Evolutionary conservation across 148 eudicot genomes (phyloP), one percentile per base, ranked within the genome.

Genomic region (Pouteria glomerata): DNA sequence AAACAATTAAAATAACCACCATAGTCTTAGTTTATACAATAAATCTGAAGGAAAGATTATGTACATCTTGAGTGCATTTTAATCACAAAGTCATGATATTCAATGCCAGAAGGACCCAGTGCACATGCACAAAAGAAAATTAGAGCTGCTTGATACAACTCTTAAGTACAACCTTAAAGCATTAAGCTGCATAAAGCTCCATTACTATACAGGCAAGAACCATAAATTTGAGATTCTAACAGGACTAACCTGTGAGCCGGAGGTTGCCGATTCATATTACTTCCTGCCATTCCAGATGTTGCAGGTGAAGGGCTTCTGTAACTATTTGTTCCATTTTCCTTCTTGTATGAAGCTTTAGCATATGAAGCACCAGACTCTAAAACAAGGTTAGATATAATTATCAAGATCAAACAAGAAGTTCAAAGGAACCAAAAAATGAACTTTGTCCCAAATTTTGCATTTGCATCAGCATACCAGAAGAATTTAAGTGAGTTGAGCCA

Each of bases 291-390:
- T 68, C 82, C 81, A 60, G 80, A 55, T 31, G 78, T 30, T 50
- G 73, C 71, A 26, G 84, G 65, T 33, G 74, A 64, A 19, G 86
- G 74, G 63, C 76, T 76, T 66, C 80, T 26, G 67, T 79, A 78
- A 35, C 74, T 37, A 71, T 77, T 76, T 6, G 84, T 73, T 59
- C 85, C 98, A 79, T 81, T 89, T 60, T 95, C 97, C 79, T 88
- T 95, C 85, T 88, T 86, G 79, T 82, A 87, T 44, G 88, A 71
- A 74, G 91, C 63, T 70, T 84, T 94, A 24, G 87, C 88, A 65
- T 82, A 80, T 59, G 59, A 68, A 50, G 82, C 79, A 77, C 76
- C 85, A 69, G 89, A 76, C 35, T 90, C 98, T 93, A 79, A 39
- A 19, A 70, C 50, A 62, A 61, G n/a, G n/a, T n/a, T n/a, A 63